Base-by-base conservation (phyloP, 1,139 yeast species). In the Blastobotrys apis region DNA sequence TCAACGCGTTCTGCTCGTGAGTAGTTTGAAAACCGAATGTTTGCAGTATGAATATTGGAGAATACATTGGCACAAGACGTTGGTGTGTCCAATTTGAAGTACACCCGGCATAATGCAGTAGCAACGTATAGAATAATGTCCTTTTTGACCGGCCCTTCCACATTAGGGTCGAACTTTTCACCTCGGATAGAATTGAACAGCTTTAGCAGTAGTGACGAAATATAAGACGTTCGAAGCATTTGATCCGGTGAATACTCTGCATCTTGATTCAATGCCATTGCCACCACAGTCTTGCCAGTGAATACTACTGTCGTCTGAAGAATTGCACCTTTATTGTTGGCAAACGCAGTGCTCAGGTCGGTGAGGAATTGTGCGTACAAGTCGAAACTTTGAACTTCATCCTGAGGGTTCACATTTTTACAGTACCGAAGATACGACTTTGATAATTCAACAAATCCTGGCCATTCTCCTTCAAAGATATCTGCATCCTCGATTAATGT, bases 61-160 rank as follows among this genome's bases (percentile, higher is more conserved):
- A 84, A 83, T 37, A 85, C 84, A 57, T 83, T 84, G 26, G 84
- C 78, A 60, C 94, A 84, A 10, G 83, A 68, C 44, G 80, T 67
- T 2, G 90, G 87, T 40, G 79, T 81, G 37, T 72, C 76, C 32
- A 83, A 71, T 43, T 66, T 68, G 60, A 81, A 81, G 60, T 85
- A 85, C 1, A 79, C 67, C 49, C 74, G 70, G 60, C 92, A 84
- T 35, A 84, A 64, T 42, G 72, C 68, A 21, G 73, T 73, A 3
- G 85, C 81, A 10, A 82, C 68, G 51, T 71, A 74, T 32, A 83
- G 57, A 29, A 84, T 68, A 22, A 81, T 68, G 12, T 72, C 64
- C 41, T 75, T 75, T 53, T 81, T 81, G 37, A 60, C 47, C 59
- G 62, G 52, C 53, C 63, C 47, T 55, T 57, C 38, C 33, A 57